Evolutionary conservation across 148 eudicot species (phyloP).

Genomic region (Spergularia bocconei): DNA sequence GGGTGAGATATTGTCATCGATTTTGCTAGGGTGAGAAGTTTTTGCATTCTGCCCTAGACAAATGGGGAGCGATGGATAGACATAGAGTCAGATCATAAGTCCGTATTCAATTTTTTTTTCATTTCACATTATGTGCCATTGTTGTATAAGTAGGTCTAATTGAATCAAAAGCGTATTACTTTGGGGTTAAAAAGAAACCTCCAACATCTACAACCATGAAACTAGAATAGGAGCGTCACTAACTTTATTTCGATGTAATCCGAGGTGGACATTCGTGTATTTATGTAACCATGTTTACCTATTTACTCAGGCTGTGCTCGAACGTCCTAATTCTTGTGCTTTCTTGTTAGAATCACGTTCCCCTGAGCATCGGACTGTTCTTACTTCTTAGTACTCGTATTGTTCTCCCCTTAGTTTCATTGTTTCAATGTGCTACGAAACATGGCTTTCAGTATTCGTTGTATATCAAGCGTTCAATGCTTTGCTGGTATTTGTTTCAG

Average conservation of each 20-base stretch:
- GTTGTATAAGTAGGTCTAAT: constrained; percentile 20
- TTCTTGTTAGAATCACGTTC: neutral
- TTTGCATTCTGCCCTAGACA: neutral
- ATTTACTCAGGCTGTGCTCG: neutral
- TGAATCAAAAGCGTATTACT: neutral
- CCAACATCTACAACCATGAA: neutral
- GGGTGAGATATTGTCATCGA: constrained; percentile 79
- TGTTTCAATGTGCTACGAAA: too few relatives aligned
- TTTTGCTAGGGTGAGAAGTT: constrained; percentile 42
- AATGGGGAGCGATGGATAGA: constrained; percentile 3
- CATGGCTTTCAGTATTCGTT: too few relatives aligned
- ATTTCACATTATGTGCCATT: constrained; percentile 4
- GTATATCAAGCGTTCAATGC: too few relatives aligned
- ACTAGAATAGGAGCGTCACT: constrained; percentile 2
- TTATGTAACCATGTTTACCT: neutral
- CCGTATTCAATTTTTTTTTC: constrained; percentile 5
- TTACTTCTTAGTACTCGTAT: neutral
- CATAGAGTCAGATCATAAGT: neutral
- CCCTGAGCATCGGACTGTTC: neutral
- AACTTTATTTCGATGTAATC: neutral
- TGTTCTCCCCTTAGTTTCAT: too few relatives aligned
- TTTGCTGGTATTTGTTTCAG: too few relatives aligned
- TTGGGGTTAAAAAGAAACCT: neutral
- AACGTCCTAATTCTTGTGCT: neutral
- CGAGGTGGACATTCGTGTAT: neutral